Conservation (phyloP, 768 basidiomycete species). For the Tricholoma bakamatsutake region DNA sequence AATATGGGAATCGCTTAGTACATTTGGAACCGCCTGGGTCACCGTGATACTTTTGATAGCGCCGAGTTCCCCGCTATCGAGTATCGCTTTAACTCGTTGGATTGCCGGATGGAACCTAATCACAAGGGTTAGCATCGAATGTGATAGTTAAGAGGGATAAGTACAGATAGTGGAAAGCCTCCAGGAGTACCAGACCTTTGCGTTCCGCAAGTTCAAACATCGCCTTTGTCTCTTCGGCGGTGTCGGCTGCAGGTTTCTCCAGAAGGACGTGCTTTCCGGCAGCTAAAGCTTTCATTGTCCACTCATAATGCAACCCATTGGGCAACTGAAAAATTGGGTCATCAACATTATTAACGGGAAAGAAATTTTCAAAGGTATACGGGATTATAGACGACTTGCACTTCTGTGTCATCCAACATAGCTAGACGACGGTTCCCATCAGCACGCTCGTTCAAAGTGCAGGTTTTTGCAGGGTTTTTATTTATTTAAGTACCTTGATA, state of each 20-base stretch:
- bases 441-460: not conserved
- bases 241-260: slow-evolving; percentile 52
- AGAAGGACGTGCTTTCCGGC: slow-evolving; percentile 62
- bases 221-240: slow-evolving; percentile 40
- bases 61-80: slow-evolving; percentile 52
- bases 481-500: slow-evolving; percentile 55
- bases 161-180: slow-evolving; percentile 50
- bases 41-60: slow-evolving; percentile 36
- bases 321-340: slow-evolving; percentile 36
- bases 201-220: slow-evolving; percentile 35
- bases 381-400: slow-evolving; percentile 34
- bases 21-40: slow-evolving; percentile 27
- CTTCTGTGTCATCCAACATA: slow-evolving; percentile 38
- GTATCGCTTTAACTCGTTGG: slow-evolving; percentile 45
- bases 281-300: slow-evolving; percentile 57
- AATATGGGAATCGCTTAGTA: slow-evolving; percentile 30
- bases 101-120: slow-evolving; percentile 57
- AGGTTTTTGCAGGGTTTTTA: not conserved
- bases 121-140: slow-evolving; percentile 8
- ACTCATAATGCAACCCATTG: slow-evolving; percentile 28
- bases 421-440: slow-evolving; percentile 18
- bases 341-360: slow-evolving; percentile 10
- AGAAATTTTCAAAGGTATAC: slow-evolving; percentile 28
- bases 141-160: not conserved
- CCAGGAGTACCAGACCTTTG: slow-evolving; percentile 39